Evolutionary conservation across 2,329 filamentous ascomycete genomes (phyloP).

Genomic region (Fusarium sambucinum): DNA sequence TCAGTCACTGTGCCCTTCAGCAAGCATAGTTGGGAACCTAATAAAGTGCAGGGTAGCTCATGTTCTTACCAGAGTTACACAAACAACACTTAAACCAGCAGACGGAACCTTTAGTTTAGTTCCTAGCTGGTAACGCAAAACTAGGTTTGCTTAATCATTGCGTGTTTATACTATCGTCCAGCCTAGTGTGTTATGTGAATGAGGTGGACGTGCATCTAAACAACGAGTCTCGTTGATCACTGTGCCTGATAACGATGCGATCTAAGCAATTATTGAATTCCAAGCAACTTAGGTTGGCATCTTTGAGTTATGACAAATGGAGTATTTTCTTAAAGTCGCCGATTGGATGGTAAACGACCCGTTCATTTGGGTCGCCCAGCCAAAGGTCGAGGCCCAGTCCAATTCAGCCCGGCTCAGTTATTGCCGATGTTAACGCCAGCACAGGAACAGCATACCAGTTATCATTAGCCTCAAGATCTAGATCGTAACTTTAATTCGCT

Average conservation of each 20-base stretch:
- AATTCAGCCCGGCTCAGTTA: neutral
- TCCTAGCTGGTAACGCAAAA: neutral
- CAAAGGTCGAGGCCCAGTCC: neutral
- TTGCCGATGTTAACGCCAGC: neutral
- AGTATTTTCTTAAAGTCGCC: no score
- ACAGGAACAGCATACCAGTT: neutral
- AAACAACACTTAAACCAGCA: neutral
- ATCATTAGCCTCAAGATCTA: neutral
- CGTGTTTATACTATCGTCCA: no score
- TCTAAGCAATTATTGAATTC: no score
- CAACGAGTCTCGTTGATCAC: no score
- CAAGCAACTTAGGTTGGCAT: no score
- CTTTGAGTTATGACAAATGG: no score
- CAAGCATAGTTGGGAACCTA: accelerated
- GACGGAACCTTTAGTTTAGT: accelerated
- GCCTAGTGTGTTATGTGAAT: no score
- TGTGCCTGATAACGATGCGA: no score
- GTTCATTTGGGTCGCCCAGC: neutral
- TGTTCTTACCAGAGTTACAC: no score
- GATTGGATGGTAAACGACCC: neutral
- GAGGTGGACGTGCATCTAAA: no score
- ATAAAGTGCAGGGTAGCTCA: neutral
- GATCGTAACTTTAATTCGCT: neutral
- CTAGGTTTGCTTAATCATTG: no score
- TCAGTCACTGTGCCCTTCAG: neutral